phyloP scores from a whole-genome alignment of 805 yeast species.

The Kregervanrija fluxuum region DNA sequence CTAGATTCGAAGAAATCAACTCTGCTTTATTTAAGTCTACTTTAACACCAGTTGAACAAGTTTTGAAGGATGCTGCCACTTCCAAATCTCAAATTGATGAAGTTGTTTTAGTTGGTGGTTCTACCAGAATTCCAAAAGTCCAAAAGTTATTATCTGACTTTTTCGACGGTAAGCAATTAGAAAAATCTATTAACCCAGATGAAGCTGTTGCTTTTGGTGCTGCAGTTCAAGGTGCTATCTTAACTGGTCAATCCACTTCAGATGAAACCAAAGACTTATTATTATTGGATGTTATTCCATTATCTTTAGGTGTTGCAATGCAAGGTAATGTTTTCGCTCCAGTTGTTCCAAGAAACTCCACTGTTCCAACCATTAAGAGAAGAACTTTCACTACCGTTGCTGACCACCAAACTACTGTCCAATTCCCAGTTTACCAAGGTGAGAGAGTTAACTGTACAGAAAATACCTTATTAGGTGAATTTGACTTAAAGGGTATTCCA shows the following conservation, averaged over 20 bases:
- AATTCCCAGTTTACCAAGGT: slow-evolving; percentile 99
- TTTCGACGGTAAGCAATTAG: slow-evolving; percentile 95
- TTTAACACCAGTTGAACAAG: slow-evolving; percentile 90
- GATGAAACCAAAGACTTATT: slow-evolving; percentile 93
- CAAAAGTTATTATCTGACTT: slow-evolving; percentile 90
- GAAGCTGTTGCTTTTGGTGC: slow-evolving; percentile 99
- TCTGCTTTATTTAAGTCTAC: slow-evolving; percentile 90
- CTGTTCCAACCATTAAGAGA: slow-evolving; percentile 98
- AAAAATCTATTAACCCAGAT: slow-evolving; percentile 96
- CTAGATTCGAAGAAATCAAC: slow-evolving; percentile 95
- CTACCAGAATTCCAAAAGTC: slow-evolving; percentile 98
- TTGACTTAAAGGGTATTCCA: slow-evolving; percentile 96
- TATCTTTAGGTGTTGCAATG: slow-evolving; percentile 99
- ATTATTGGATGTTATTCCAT: slow-evolving; percentile 95
- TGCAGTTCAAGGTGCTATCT: slow-evolving; percentile 98
- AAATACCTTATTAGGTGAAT: slow-evolving; percentile 97
- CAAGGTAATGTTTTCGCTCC: slow-evolving; percentile 99
- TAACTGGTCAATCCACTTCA: slow-evolving; percentile 84
- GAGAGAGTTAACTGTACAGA: slow-evolving; percentile 98
- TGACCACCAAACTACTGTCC: slow-evolving; percentile 98
- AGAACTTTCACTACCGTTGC: slow-evolving; percentile 98
- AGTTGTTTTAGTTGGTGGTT: slow-evolving; percentile 97
- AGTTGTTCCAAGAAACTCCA: slow-evolving; percentile 98
- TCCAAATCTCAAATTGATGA: slow-evolving; percentile 83
- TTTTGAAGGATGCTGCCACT: slow-evolving; percentile 84